Evolutionary conservation across 148 eudicot genomes (phyloP).

Genomic region (Arbutus unedo): DNA sequence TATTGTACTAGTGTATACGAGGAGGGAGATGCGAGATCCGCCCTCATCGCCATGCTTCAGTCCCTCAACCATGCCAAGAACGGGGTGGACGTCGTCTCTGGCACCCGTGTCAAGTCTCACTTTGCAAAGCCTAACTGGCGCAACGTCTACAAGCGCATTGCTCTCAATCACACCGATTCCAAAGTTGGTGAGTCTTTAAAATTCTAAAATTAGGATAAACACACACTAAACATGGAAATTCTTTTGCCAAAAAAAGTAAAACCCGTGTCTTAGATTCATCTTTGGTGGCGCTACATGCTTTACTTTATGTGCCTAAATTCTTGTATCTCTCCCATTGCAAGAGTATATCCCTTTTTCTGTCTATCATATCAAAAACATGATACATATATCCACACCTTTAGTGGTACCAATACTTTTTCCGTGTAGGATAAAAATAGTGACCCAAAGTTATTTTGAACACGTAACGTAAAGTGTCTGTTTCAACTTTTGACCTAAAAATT

Average conservation of each 20-base stretch:
- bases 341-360: too few species aligned
- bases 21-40: slow-evolving; percentile 52
- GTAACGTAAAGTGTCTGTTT: slow-evolving; percentile 3
- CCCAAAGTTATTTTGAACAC: not conserved
- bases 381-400: too few species aligned
- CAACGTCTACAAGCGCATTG: slow-evolving; percentile 45
- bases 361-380: too few species aligned
- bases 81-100: slow-evolving; percentile 54
- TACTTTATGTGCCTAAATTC: not conserved
- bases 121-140: slow-evolving; percentile 58
- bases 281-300: not conserved
- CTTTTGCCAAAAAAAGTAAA: not conserved
- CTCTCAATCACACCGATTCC: slow-evolving; percentile 38
- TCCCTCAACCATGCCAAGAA: slow-evolving; percentile 49
- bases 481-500: not conserved
- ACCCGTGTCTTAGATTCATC: not conserved
- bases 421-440: too few species aligned
- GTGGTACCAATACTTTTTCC: too few species aligned
- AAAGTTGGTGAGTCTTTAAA: slow-evolving; percentile 33
- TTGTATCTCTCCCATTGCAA: not conserved
- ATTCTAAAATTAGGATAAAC: not conserved
- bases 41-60: slow-evolving; percentile 51
- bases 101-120: slow-evolving; percentile 46
- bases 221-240: not conserved
- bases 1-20: slow-evolving; percentile 57